Evolutionary conservation across 805 yeast genomes (phyloP).

Genomic region (Ogataea trehaloabstinens): DNA sequence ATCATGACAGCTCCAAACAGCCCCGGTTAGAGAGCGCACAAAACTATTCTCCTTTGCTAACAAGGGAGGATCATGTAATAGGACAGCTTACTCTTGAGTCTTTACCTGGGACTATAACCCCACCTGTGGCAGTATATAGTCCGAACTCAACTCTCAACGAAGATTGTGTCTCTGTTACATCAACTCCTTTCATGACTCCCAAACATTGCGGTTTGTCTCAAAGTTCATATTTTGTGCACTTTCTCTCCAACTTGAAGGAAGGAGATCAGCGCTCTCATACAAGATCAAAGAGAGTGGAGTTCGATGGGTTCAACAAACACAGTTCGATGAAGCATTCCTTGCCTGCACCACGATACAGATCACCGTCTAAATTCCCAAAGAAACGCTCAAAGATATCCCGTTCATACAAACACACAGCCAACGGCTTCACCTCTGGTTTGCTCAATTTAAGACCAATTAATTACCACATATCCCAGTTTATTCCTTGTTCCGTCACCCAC

Average conservation of each 20-base stretch:
- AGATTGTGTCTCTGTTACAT: constrained; percentile 14
- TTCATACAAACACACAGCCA: no score
- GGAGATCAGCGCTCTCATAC: not conserved
- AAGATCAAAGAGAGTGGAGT: not conserved
- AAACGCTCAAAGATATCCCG: no score
- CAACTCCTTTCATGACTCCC: constrained; percentile 16
- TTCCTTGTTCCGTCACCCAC: not conserved
- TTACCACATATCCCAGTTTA: not conserved
- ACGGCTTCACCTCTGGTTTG: not conserved
- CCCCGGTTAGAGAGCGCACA: not conserved
- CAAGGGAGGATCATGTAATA: constrained; percentile 8
- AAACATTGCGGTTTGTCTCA: not conserved
- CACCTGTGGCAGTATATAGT: constrained; percentile 16
- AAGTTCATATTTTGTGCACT: constrained; percentile 5
- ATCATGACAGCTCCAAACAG: constrained; percentile 1
- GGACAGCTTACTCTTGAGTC: constrained; percentile 19
- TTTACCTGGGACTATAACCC: constrained; percentile 21
- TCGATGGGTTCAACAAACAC: no score
- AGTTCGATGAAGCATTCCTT: no score
- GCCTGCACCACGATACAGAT: no score
- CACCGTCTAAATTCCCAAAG: no score
- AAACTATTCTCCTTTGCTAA: not conserved
- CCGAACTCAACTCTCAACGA: constrained; percentile 15
- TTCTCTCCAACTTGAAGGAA: constrained; percentile 7
- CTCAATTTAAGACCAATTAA: not conserved